Conservation (phyloP, 371 early-diverging fungal species). For the Syncephalastrum sp. region DNA sequence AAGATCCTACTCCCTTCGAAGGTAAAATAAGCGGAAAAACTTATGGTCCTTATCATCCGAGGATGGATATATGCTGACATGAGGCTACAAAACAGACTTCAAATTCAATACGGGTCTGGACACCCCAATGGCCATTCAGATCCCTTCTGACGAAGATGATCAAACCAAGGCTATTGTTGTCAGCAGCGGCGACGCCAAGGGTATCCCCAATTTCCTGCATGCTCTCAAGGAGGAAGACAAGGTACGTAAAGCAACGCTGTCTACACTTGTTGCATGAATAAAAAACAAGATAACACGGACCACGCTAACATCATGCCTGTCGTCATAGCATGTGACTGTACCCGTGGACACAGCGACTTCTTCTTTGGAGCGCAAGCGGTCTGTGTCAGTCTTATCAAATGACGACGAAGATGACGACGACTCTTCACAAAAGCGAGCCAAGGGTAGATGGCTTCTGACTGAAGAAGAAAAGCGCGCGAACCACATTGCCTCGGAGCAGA, state of each 20-base stretch:
- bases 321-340: slow-evolving; percentile 11
- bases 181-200: too few relatives aligned
- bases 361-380: too few relatives aligned
- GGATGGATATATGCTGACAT: too few relatives aligned
- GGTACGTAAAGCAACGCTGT: not conserved
- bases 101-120: slow-evolving; percentile 12
- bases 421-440: slow-evolving; percentile 27
- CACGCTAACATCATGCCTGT: too few relatives aligned
- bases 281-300: too few relatives aligned
- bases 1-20: slow-evolving; percentile 16
- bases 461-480: slow-evolving; percentile 77
- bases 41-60: too few relatives aligned
- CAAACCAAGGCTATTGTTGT: slow-evolving; percentile 9
- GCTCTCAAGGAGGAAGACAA: not conserved
- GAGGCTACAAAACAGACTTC: slow-evolving; percentile 8
- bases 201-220: too few relatives aligned
- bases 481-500: slow-evolving; percentile 68
- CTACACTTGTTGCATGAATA: too few relatives aligned
- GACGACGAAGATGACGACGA: too few relatives aligned
- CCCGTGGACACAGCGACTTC: slow-evolving; percentile 36
- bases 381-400: too few relatives aligned
- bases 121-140: slow-evolving; percentile 14
- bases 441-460: slow-evolving; percentile 63
- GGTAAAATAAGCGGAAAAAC: slow-evolving; percentile 3
- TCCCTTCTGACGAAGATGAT: slow-evolving; percentile 20